phyloP scores from a whole-genome alignment of 305 asterid species.

The Coffea humblotiana region DNA sequence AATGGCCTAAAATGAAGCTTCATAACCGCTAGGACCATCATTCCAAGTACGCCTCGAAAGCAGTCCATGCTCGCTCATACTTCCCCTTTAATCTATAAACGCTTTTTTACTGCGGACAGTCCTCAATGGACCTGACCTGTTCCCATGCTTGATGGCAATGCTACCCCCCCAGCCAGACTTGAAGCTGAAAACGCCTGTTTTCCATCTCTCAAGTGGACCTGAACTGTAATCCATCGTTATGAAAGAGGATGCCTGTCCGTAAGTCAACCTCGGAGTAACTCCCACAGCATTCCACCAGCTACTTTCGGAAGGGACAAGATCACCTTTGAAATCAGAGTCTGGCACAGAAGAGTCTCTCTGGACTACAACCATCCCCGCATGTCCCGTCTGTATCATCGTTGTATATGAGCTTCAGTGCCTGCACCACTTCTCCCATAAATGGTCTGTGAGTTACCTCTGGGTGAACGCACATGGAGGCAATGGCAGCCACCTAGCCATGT shows the following conservation, averaged over 20 bases:
- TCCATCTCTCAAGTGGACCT: conserved; percentile 76
- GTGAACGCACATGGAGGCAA: conserved; percentile 95
- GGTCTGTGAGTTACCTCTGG: conserved; percentile 95
- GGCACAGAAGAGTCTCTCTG: conserved; percentile 67
- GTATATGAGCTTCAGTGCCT: conserved; percentile 90
- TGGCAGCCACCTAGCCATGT: conserved; percentile 96
- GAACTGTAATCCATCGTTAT: conserved; percentile 94
- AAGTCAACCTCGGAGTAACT: conserved; percentile 52
- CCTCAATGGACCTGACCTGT: conserved; percentile 90
- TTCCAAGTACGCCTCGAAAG: conserved; percentile 54
- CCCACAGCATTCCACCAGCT: conserved; percentile 95
- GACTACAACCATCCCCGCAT: conserved; percentile 68
- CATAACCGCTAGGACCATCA: conserved; percentile 46
- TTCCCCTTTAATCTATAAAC: conserved; percentile 75
- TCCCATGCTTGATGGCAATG: conserved; percentile 58
- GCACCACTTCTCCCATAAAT: conserved; percentile 97
- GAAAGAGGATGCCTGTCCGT: conserved; percentile 70
- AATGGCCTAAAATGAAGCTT: conserved; percentile 63
- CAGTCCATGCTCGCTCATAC: conserved; percentile 81
- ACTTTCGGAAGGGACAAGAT: conserved; percentile 66
- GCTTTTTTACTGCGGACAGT: conserved; percentile 66
- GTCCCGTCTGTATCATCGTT: conserved; percentile 79
- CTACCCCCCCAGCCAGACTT: conserved; percentile 39
- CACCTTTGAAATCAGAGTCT: conserved; percentile 74
- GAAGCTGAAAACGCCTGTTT: conserved; percentile 63